A percentile compares a stretch with the other conserved stretches of the same genome.
These are phyloP conservation scores for Diatrype stigma DNA, from an alignment of 2,329 filamentous ascomycete genomes.

Conservation along the genomic window DNA sequence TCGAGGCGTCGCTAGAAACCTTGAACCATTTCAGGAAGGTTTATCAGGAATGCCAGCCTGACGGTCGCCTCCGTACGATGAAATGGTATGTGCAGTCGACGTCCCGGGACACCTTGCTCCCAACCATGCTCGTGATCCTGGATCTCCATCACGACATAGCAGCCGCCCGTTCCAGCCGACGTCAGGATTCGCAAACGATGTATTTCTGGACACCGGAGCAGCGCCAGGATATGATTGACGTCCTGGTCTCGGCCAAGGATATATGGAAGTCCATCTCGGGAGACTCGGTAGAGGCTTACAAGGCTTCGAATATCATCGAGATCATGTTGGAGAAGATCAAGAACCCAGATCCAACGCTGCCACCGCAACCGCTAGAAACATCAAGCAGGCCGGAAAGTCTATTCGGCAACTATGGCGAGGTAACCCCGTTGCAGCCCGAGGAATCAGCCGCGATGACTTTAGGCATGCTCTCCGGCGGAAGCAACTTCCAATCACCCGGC, in stretches of 20 bases:
- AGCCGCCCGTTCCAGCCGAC: conserved; percentile 37
- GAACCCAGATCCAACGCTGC: conserved; percentile 32
- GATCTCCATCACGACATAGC: conserved; percentile 71
- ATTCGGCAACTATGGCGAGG: conserved; percentile 22
- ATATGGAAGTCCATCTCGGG: conserved; percentile 81
- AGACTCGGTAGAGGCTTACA: conserved; percentile 82
- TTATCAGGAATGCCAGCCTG: conserved; percentile 67
- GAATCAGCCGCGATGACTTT: conserved; percentile 39
- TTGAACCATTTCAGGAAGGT: conserved; percentile 73
- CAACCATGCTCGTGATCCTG: conserved; percentile 77
- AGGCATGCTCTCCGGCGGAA: conserved; percentile 37
- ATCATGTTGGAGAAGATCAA: conserved; percentile 81
- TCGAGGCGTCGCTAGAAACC: conserved; percentile 81
- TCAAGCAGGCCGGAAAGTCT: conserved; percentile 16
- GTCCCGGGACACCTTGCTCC: conserved; percentile 80
- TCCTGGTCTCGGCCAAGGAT: conserved; percentile 65
- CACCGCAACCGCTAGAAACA: conserved; percentile 8
- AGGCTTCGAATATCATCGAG: conserved; percentile 74
- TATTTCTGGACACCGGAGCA: conserved; percentile 56
- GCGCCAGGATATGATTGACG: conserved; percentile 69
- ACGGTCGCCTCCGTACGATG: conserved; percentile 67
- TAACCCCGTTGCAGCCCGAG: conserved; percentile 30
- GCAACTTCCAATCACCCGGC: conserved; percentile 32
- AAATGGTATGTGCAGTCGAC: conserved; percentile 76
- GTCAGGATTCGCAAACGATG: conserved; percentile 38